Evolutionary conservation across 176 grass and related monocot genomes (phyloP).

Genomic region (Microstegium vimineum): DNA sequence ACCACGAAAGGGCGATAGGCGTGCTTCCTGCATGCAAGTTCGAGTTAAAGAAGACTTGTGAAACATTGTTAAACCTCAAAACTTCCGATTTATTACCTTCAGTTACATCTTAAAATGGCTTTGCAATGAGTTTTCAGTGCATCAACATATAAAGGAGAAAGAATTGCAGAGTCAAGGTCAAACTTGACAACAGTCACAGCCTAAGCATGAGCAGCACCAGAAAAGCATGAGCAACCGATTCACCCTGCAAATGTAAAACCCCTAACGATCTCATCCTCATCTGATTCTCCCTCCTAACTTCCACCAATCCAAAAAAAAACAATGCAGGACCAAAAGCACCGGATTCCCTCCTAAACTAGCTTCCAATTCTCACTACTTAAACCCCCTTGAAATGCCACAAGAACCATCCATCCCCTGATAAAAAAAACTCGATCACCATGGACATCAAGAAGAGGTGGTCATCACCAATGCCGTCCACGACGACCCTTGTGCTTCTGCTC

Average conservation of each 20-base stretch:
- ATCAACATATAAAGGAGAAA: neutral
- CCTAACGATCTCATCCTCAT: no score
- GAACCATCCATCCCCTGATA: slow-evolving; percentile 18
- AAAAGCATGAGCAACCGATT: neutral
- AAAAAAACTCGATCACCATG: neutral
- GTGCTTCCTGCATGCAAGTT: neutral
- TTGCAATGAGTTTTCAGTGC: no score
- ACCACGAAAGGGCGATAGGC: no score
- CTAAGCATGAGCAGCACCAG: slow-evolving; percentile 36
- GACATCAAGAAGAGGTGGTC: slow-evolving; percentile 16
- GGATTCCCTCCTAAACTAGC: slow-evolving; percentile 21
- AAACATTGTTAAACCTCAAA: neutral
- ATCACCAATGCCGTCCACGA: neutral
- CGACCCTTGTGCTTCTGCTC: slow-evolving; percentile 23
- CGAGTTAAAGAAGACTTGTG: neutral
- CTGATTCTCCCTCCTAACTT: slow-evolving; percentile 19
- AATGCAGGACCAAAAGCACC: slow-evolving; percentile 7
- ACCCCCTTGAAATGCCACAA: neutral
- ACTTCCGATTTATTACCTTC: neutral
- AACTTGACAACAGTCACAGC: neutral
- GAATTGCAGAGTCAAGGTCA: neutral
- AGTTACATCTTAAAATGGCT: neutral
- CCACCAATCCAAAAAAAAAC: neutral
- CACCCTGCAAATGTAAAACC: neutral
- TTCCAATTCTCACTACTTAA: slow-evolving; percentile 16